Evolutionary conservation across 2,329 filamentous ascomycete genomes (phyloP).

Genomic region (Chaetomium olivaceum): DNA sequence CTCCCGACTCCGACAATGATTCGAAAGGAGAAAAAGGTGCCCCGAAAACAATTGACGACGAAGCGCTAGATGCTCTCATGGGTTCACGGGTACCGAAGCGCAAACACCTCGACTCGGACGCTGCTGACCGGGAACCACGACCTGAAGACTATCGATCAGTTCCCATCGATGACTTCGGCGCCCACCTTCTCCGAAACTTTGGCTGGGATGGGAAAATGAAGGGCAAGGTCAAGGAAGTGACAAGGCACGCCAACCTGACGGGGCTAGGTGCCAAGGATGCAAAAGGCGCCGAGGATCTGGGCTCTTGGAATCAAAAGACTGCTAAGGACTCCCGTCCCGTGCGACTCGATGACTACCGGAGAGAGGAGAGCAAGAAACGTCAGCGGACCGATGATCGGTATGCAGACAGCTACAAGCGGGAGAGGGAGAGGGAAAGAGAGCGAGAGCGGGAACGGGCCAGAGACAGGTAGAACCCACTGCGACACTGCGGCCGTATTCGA

Average conservation of each 20-base stretch:
- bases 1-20: constrained; percentile 26
- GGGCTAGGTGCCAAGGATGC: constrained; percentile 87
- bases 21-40: neutral
- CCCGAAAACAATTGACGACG: constrained; percentile 45
- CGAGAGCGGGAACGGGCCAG: constrained; percentile 37
- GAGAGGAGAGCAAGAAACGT: constrained; percentile 48
- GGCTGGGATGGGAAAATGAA: constrained; percentile 78
- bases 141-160: constrained; percentile 84
- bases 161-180: constrained; percentile 92
- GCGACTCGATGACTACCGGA: constrained; percentile 53
- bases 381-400: constrained; percentile 45
- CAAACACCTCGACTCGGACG: constrained; percentile 64
- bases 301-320: constrained; percentile 73
- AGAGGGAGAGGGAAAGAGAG: constrained; percentile 48
- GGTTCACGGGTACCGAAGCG: constrained; percentile 44
- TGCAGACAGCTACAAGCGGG: constrained; percentile 47
- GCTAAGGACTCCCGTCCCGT: constrained; percentile 49
- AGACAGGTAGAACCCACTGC: constrained; percentile 22
- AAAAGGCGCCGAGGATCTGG: constrained; percentile 70
- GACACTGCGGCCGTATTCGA: constrained; percentile 8
- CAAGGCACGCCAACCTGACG: constrained; percentile 75
- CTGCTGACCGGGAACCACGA: constrained; percentile 69
- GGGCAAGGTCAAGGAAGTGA: constrained; percentile 64
- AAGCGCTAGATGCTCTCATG: constrained; percentile 68
- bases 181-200: constrained; percentile 87